Evolutionary conservation across 1,284 basidiomycete genomes (phyloP), one percentile per base, ranked within the genome.

Genomic region (Earliella scabrosa): DNA sequence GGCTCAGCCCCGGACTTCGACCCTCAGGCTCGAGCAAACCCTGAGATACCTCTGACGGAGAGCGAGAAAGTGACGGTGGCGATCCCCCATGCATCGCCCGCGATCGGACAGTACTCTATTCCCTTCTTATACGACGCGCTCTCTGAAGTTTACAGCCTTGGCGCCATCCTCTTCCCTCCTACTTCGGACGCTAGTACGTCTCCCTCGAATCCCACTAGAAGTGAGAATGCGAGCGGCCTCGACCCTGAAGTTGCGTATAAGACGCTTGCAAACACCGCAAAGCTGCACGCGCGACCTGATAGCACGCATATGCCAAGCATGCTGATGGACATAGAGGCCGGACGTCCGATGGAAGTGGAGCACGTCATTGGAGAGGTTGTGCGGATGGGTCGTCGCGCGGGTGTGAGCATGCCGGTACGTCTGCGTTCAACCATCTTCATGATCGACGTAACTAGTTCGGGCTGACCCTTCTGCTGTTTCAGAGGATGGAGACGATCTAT

Each of bases 291-390:
- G 26, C 63, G 63, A 27, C 75, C 83, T 2, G 73, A 79, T 8
- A 79, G 74, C 61, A 74, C 56, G 11, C 79, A 86, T 52, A 72
- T 77, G 44, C 77, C 83, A 5, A 87, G 85, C 63, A 87, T 87
- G 82, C 71, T 88, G 26, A 73, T 87, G 10, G 86, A 88, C 67
- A 73, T 76, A 20, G 75, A 81, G 62, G 75, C 71, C 20, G 79
- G 77, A 2, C 73, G 73, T 51, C 85, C 87, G 27, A 80, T 88
- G 56, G 87, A 89, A 70, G 78, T 88, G 1, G 86, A 88, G 65
- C 83, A 79, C 16, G 83, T 88, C 50, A 60, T 87, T 10, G 86
- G 87, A 0, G 82, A 86, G 61, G 78, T 87, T 0, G 81, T 87
- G 14, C 69, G 82, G 32, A 75, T 83, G 71, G 87, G 80, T 0